phyloP scores from a whole-genome alignment of 345 rosid genomes.

The Lagerstroemia speciosa region DNA sequence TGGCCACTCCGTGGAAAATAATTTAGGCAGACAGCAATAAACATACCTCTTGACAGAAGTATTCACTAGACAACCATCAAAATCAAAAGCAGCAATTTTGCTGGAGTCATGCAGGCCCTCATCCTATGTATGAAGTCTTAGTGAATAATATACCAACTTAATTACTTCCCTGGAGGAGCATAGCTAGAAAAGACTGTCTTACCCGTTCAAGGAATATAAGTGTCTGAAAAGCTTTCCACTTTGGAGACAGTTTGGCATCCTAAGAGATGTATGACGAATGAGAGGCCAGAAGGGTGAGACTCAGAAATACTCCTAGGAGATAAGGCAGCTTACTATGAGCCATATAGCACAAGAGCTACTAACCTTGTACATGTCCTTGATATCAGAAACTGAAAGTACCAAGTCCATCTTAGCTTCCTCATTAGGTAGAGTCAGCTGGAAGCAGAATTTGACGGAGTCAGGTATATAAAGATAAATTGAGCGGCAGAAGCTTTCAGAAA shows the following conservation, averaged over 20 bases:
- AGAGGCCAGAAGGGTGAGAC: background rate
- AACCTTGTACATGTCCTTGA: slow-evolving; percentile 71
- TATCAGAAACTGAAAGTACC: slow-evolving; percentile 47
- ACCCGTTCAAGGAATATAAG: slow-evolving; percentile 78
- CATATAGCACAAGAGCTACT: background rate
- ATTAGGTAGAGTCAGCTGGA: slow-evolving; percentile 23
- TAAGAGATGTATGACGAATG: slow-evolving; percentile 10
- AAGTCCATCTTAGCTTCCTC: slow-evolving; percentile 32
- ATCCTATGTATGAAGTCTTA: slow-evolving; percentile 34
- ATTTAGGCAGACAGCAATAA: background rate
- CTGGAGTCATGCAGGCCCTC: slow-evolving; percentile 69
- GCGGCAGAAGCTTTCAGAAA: background rate
- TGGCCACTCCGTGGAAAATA: background rate
- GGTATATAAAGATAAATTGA: background rate
- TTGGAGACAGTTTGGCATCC: slow-evolving; percentile 62
- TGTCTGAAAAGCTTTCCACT: slow-evolving; percentile 95
- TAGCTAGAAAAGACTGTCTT: slow-evolving; percentile 17
- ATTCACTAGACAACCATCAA: slow-evolving; percentile 90
- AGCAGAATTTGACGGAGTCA: slow-evolving; percentile 10
- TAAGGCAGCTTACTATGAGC: background rate
- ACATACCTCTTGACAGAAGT: slow-evolving; percentile 72
- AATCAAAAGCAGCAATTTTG: slow-evolving; percentile 93
- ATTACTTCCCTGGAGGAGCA: too few relatives aligned
- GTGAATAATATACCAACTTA: background rate
- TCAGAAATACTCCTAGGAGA: background rate